Conservation (phyloP, 1,139 yeast species). For the Saccharomyces hybrid region DNA sequence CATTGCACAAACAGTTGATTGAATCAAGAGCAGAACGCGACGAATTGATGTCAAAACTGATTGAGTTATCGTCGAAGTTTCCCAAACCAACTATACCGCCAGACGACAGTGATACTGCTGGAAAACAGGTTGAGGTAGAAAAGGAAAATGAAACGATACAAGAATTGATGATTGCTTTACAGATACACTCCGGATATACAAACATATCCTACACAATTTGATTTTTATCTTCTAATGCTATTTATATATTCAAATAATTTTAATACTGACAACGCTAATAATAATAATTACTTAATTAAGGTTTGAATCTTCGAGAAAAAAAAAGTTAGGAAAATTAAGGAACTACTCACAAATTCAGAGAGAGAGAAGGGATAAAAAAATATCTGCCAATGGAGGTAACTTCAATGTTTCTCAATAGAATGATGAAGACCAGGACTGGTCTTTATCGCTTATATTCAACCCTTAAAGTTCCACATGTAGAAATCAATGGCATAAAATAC, state of each 20-base stretch:
- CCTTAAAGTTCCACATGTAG: slow-evolving; percentile 1
- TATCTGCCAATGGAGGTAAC: not conserved
- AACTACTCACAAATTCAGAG: not conserved
- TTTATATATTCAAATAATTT: not conserved
- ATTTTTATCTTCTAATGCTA: not conserved
- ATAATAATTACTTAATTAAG: not conserved
- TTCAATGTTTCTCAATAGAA: not conserved
- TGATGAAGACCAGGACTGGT: not conserved
- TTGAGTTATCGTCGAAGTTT: not conserved
- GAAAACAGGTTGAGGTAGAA: slow-evolving; percentile 1
- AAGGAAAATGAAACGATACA: slow-evolving; percentile 12
- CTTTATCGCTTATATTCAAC: not conserved
- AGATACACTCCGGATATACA: slow-evolving; percentile 12
- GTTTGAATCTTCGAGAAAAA: not conserved
- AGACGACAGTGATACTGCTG: not conserved
- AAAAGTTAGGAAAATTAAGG: not conserved
- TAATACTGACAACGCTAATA: not conserved
- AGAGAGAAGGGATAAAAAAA: not conserved
- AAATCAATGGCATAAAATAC: slow-evolving; percentile 46
- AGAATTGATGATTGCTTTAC: slow-evolving; percentile 17
- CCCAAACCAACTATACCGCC: not conserved
- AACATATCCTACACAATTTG: not conserved
- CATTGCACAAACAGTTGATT: not conserved
- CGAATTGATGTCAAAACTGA: not conserved
- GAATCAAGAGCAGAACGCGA: not conserved